phyloP scores from a whole-genome alignment of 495 filamentous ascomycete genomes.

The Cetradonia linearis region DNA sequence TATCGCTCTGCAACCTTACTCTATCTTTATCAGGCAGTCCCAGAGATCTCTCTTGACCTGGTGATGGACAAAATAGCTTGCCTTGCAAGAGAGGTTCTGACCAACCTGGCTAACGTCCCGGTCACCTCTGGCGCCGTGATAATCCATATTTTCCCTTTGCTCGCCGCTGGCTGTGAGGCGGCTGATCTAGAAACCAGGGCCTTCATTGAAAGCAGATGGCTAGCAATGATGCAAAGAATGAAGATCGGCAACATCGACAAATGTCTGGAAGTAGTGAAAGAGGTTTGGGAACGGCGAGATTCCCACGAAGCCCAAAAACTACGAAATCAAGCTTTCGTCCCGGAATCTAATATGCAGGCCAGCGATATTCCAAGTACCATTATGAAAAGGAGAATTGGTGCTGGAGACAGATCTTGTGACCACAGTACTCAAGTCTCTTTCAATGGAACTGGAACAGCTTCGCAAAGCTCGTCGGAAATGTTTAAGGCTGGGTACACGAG shows the following conservation, averaged over 20 bases:
- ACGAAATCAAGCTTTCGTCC: conserved; percentile 15
- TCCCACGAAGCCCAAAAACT: conserved; percentile 32
- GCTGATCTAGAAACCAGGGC: conserved; percentile 48
- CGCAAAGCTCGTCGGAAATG: neutral
- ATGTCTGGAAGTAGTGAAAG: conserved; percentile 63
- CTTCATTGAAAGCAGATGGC: conserved; percentile 63
- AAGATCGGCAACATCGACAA: conserved; percentile 64
- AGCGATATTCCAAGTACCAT: conserved; percentile 4
- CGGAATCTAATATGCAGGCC: conserved; percentile 3
- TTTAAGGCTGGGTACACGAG: neutral
- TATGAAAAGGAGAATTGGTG: conserved; percentile 4
- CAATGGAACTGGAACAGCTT: neutral
- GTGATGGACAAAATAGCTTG: conserved; percentile 47
- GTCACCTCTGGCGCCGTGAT: conserved; percentile 54
- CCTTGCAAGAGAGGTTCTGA: conserved; percentile 53
- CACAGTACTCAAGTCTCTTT: neutral
- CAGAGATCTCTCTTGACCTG: conserved; percentile 43
- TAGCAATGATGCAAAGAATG: conserved; percentile 50
- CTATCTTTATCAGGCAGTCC: conserved; percentile 69
- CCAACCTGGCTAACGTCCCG: conserved; percentile 54
- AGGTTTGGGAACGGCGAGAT: conserved; percentile 59
- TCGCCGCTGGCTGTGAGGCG: conserved; percentile 63
- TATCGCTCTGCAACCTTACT: conserved; percentile 68
- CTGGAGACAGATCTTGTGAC: neutral
- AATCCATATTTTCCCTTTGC: conserved; percentile 66